phyloP scores from a whole-genome alignment of 1,284 basidiomycete species.

The Pisolithus thermaeus region DNA sequence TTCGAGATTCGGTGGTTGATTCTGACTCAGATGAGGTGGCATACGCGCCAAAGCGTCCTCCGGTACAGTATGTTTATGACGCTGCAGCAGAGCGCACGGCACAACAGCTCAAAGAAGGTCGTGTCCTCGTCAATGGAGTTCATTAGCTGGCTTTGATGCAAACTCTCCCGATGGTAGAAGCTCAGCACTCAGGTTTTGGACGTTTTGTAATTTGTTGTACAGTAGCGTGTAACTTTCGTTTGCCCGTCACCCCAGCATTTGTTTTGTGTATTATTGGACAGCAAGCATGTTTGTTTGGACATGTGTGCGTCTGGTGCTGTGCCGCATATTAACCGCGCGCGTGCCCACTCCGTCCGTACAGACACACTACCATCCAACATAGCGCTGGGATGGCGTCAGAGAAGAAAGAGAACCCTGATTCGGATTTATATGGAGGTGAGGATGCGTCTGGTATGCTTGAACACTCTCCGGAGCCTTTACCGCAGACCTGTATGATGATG shows the following conservation, averaged over 20 bases:
- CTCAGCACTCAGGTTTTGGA: slow-evolving; percentile 10
- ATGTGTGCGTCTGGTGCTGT: too few relatives aligned
- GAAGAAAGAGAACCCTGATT: slow-evolving; percentile 29
- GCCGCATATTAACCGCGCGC: too few relatives aligned
- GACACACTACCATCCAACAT: too few relatives aligned
- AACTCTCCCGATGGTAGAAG: slow-evolving; percentile 5
- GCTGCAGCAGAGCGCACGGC: slow-evolving; percentile 71
- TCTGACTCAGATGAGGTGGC: slow-evolving; percentile 35
- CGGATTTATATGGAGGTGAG: slow-evolving; percentile 34
- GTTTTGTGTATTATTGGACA: too few relatives aligned
- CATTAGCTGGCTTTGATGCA: slow-evolving; percentile 23
- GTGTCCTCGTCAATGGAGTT: slow-evolving; percentile 33
- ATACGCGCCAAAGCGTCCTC: slow-evolving; percentile 35
- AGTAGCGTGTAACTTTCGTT: slow-evolving; percentile 21
- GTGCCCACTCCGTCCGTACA: too few relatives aligned
- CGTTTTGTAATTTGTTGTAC: slow-evolving; percentile 25
- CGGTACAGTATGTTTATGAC: slow-evolving; percentile 71
- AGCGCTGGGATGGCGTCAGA: slow-evolving; percentile 9
- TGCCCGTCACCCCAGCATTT: slow-evolving; percentile 1
- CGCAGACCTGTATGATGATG: slow-evolving; percentile 39
- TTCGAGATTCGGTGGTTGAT: slow-evolving; percentile 25
- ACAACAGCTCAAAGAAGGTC: slow-evolving; percentile 48
- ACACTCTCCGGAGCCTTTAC: slow-evolving; percentile 4
- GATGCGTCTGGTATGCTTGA: not conserved
- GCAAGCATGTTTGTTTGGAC: too few relatives aligned